These are phyloP conservation scores for Amoebophrya sp. DNA, from an alignment of 169 alveolate species.

Conservation along the genomic window DNA sequence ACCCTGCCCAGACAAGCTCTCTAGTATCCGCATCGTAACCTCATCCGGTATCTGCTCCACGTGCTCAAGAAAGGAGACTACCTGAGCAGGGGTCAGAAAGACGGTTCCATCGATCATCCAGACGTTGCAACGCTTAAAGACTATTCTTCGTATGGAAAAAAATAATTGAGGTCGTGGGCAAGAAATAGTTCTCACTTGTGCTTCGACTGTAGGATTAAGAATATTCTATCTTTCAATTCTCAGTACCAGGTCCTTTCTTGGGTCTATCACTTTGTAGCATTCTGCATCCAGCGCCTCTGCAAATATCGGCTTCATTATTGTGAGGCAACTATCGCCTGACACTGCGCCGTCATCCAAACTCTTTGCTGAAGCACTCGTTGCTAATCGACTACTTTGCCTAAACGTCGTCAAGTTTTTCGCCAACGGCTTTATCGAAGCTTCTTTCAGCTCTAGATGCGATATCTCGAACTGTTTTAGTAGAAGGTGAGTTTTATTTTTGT, in stretches of 20 bases:
- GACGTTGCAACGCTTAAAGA: no score
- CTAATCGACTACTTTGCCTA: not conserved
- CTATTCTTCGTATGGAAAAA: no score
- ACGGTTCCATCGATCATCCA: no score
- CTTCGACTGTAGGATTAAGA: no score
- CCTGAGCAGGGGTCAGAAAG: no score
- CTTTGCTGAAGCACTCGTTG: not conserved
- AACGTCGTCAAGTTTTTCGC: not conserved
- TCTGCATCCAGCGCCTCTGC: not conserved
- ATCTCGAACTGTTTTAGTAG: slow-evolving; percentile 3
- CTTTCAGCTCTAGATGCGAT: not conserved
- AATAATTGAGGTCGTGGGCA: no score
- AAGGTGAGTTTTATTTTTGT: no score
- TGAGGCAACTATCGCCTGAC: not conserved
- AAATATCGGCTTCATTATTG: not conserved
- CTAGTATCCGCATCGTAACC: not conserved
- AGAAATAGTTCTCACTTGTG: no score
- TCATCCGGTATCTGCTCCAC: slow-evolving; percentile 18
- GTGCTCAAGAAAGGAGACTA: not conserved
- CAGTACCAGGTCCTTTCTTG: not conserved
- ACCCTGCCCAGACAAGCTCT: not conserved
- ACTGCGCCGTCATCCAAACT: not conserved
- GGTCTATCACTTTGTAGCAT: not conserved
- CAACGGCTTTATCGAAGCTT: not conserved
- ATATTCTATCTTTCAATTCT: no score